phyloP scores from a whole-genome alignment of 2,329 filamentous ascomycete genomes.

The Zalaria sp. region DNA sequence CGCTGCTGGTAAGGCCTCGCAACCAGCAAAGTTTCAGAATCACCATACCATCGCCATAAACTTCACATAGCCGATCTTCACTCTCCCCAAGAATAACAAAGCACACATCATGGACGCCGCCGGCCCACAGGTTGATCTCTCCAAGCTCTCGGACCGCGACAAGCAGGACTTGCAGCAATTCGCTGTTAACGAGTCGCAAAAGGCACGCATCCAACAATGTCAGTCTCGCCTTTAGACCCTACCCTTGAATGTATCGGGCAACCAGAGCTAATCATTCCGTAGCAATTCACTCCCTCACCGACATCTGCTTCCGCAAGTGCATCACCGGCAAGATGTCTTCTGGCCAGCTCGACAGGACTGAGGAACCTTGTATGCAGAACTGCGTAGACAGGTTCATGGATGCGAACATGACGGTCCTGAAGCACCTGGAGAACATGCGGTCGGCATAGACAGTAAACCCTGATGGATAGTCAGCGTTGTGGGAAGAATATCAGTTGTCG shows the following conservation, averaged over 20 bases:
- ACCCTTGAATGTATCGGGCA: neutral
- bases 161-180: constrained; percentile 82
- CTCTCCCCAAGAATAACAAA: constrained; percentile 6
- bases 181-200: constrained; percentile 71
- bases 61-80: constrained; percentile 6
- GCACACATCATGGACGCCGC: constrained; percentile 21
- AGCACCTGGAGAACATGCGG: constrained; percentile 59
- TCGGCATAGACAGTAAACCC: neutral
- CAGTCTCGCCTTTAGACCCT: constrained; percentile 24
- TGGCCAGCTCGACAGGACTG: constrained; percentile 57
- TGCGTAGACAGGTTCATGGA: constrained; percentile 93
- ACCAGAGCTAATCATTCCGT: constrained; percentile 2
- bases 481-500: too few relatives aligned
- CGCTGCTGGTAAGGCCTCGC: too few relatives aligned
- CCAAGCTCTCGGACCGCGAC: constrained; percentile 65
- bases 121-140: constrained; percentile 46
- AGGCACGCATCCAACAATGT: constrained; percentile 51
- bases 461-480: too few relatives aligned
- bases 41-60: too few relatives aligned
- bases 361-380: constrained; percentile 77
- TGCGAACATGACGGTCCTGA: constrained; percentile 69
- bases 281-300: constrained; percentile 52
- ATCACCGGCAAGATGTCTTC: constrained; percentile 59
- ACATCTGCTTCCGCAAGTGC: constrained; percentile 93
- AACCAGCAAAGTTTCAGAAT: too few relatives aligned